phyloP scores from a whole-genome alignment of 192 early-diverging fungal species.

The Endogone sp. region DNA sequence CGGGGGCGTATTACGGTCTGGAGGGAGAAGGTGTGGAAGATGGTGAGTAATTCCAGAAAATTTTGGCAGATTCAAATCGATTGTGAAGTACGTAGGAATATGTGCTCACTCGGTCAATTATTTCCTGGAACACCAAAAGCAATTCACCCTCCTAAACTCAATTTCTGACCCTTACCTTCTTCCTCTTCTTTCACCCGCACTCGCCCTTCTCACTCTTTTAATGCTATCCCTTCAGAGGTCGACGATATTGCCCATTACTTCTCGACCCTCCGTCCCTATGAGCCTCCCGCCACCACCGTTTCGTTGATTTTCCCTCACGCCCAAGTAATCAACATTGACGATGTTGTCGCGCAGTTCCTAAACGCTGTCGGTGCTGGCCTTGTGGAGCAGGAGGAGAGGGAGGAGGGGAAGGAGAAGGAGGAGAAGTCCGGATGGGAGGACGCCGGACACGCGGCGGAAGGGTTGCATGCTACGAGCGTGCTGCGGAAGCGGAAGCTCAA shows the following conservation, averaged over 20 bases:
- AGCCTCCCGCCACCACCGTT: slow-evolving; percentile 17
- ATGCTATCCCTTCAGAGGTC: slow-evolving; percentile 7
- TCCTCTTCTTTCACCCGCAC: neutral
- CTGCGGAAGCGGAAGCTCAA: slow-evolving; percentile 81
- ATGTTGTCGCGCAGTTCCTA: neutral
- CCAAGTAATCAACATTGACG: neutral
- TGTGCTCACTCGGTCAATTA: no score
- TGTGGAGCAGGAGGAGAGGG: no score
- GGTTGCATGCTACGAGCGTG: slow-evolving; percentile 68
- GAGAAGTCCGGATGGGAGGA: neutral
- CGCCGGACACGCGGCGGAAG: slow-evolving; percentile 5
- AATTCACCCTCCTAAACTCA: neutral
- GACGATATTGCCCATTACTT: slow-evolving; percentile 32
- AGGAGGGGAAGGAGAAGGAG: neutral
- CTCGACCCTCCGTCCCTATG: slow-evolving; percentile 34
- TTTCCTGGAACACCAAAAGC: no score
- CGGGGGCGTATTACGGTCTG: neutral
- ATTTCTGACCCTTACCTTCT: no score
- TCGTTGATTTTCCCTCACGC: neutral
- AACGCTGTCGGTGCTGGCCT: neutral
- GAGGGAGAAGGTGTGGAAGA: neutral
- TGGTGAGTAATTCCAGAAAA: neutral
- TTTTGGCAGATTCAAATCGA: neutral
- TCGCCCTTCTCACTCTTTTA: neutral
- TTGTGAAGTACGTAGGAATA: no score